Conservation (phyloP, 345 rosid genomes). For the Jatropha curcas region DNA sequence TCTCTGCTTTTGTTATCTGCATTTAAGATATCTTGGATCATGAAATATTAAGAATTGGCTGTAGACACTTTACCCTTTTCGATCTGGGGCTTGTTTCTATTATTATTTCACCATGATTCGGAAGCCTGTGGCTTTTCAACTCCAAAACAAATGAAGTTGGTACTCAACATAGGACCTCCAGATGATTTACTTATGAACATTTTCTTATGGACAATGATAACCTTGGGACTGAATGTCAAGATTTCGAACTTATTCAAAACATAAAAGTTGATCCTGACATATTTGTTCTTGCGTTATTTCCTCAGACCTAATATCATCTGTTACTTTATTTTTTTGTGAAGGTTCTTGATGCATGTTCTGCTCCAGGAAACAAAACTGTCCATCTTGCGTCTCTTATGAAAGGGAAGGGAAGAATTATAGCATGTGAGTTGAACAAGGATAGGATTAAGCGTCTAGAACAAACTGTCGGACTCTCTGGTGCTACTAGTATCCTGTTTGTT, state of each 20-base stretch:
- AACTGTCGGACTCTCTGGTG: slow-evolving; percentile 78
- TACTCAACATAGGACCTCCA: neutral
- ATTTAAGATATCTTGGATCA: neutral
- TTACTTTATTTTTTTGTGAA: slow-evolving; percentile 37
- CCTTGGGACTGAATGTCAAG: neutral
- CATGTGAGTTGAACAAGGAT: slow-evolving; percentile 76
- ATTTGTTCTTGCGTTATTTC: slow-evolving; percentile 14
- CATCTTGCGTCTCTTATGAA: slow-evolving; percentile 93
- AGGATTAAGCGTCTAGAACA: slow-evolving; percentile 68
- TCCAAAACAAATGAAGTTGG: neutral
- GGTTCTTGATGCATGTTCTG: slow-evolving; percentile 98
- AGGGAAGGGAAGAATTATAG: slow-evolving; percentile 72
- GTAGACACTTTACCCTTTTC: neutral
- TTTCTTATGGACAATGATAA: neutral
- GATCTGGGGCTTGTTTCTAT: neutral
- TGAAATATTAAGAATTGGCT: neutral
- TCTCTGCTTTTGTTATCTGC: neutral
- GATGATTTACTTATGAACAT: neutral
- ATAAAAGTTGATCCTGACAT: too few species aligned
- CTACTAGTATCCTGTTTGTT: slow-evolving; percentile 67
- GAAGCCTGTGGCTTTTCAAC: neutral
- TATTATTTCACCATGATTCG: neutral
- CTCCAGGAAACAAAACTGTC: slow-evolving; percentile 97
- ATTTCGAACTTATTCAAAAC: neutral
- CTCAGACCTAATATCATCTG: neutral